Evolutionary conservation across 2,329 filamentous ascomycete species (phyloP).

Genomic region (Arthroderma sp.): DNA sequence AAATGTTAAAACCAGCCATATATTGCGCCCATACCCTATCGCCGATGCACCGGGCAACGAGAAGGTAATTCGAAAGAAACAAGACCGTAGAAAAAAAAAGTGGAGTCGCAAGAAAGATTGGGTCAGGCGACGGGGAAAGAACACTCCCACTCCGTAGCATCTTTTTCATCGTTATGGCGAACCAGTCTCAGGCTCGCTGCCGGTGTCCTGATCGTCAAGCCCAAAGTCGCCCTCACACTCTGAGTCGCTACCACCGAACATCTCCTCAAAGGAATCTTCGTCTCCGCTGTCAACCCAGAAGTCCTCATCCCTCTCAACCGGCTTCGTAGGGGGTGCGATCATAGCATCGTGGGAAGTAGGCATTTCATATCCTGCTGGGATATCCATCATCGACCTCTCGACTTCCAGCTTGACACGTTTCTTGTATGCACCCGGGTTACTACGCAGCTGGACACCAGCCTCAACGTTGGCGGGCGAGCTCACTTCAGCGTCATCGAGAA

Average conservation of each 20-base stretch:
- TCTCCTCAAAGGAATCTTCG: slow-evolving; percentile 57
- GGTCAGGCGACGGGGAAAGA: neutral
- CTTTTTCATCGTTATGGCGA: neutral
- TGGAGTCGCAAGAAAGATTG: neutral
- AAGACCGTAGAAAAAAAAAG: neutral
- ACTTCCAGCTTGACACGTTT: slow-evolving; percentile 56
- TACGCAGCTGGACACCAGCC: slow-evolving; percentile 73
- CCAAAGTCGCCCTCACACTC: slow-evolving; percentile 34
- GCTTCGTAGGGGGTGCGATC: slow-evolving; percentile 17
- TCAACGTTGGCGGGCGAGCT: slow-evolving; percentile 92
- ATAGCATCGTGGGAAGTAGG: slow-evolving; percentile 56
- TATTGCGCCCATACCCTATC: neutral
- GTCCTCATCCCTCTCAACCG: slow-evolving; percentile 45
- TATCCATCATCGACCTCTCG: slow-evolving; percentile 61
- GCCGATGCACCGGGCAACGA: neutral
- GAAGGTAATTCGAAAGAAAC: neutral
- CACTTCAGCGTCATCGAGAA: slow-evolving; percentile 89
- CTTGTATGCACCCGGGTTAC: slow-evolving; percentile 58
- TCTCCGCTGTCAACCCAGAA: slow-evolving; percentile 67
- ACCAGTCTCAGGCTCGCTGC: slow-evolving; percentile 37
- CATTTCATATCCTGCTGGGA: slow-evolving; percentile 69
- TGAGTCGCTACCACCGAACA: slow-evolving; percentile 63
- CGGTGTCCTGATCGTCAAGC: slow-evolving; percentile 38
- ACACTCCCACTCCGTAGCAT: neutral
- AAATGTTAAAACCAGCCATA: slow-evolving; percentile 2